These are phyloP conservation scores for Carex kokanica DNA, from an alignment of 176 grass and related monocot genomes.

Conservation along the genomic window DNA sequence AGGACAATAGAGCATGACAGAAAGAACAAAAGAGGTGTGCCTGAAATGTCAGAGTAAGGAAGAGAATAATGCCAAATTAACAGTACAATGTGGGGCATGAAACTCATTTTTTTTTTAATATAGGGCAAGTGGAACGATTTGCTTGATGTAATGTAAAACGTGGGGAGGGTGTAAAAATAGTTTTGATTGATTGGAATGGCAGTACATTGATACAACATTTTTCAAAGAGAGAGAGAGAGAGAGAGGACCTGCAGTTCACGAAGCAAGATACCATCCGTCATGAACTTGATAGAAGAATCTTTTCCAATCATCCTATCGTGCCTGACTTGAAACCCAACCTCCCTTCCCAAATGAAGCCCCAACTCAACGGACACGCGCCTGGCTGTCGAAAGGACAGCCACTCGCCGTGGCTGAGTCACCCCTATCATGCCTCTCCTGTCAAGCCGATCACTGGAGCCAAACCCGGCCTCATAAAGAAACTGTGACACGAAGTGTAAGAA, in stretches of 20 bases:
- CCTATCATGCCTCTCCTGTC: slow-evolving; percentile 92
- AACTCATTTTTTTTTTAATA: not conserved
- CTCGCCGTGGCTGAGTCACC: slow-evolving; percentile 91
- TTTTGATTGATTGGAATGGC: not conserved
- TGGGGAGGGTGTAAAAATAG: not conserved
- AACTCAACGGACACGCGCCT: slow-evolving; percentile 82
- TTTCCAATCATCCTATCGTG: slow-evolving; percentile 82
- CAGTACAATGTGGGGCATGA: not conserved
- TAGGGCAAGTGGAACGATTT: not conserved
- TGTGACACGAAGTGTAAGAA: too few relatives aligned
- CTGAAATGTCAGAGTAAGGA: not conserved
- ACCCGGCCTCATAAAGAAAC: too few relatives aligned
- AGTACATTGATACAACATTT: not conserved
- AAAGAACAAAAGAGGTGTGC: not conserved
- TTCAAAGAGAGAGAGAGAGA: slow-evolving; percentile 12
- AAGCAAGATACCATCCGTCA: slow-evolving; percentile 98
- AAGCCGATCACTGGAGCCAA: slow-evolving; percentile 47
- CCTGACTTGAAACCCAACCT: slow-evolving; percentile 97
- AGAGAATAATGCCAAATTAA: not conserved
- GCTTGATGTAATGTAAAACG: not conserved
- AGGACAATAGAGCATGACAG: not conserved
- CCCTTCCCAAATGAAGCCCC: slow-evolving; percentile 75
- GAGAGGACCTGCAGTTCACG: slow-evolving; percentile 76
- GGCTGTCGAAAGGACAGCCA: slow-evolving; percentile 89
- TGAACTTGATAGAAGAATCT: slow-evolving; percentile 91